Conservation (phyloP, 306 rosid genomes). For the Fragaria vesca region DNA sequence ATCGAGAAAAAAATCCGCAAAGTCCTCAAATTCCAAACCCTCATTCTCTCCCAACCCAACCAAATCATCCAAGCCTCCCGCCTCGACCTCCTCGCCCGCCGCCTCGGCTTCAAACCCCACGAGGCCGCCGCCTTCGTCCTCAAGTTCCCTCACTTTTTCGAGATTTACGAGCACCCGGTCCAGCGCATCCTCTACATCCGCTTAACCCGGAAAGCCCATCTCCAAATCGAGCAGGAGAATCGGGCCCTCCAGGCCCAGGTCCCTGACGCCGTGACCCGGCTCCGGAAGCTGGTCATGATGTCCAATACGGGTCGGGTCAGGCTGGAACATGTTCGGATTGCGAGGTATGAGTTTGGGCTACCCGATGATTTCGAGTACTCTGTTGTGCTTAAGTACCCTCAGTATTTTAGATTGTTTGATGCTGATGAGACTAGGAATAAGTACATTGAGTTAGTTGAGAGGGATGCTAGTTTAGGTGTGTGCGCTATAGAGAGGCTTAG, state of each 20-base stretch:
- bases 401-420: slow-evolving; percentile 63
- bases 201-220: slow-evolving; percentile 62
- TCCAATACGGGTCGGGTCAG: slow-evolving; percentile 61
- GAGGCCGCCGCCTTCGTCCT: slow-evolving; percentile 67
- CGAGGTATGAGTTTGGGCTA: slow-evolving; percentile 62
- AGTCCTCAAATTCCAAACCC: slow-evolving; percentile 64
- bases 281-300: slow-evolving; percentile 80
- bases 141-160: slow-evolving; percentile 83
- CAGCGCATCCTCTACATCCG: slow-evolving; percentile 78
- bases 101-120: slow-evolving; percentile 65
- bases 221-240: slow-evolving; percentile 70
- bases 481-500: slow-evolving; percentile 74
- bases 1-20: slow-evolving; percentile 81
- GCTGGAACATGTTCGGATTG: slow-evolving; percentile 79
- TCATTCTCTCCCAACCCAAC: slow-evolving; percentile 51
- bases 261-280: slow-evolving; percentile 64
- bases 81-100: slow-evolving; percentile 71
- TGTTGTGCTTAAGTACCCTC: slow-evolving; percentile 64
- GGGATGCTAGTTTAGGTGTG: slow-evolving; percentile 43
- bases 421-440: slow-evolving; percentile 64
- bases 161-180: slow-evolving; percentile 84
- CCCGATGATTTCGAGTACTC: slow-evolving; percentile 85
- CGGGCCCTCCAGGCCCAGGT: slow-evolving; percentile 48
- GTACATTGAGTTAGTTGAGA: slow-evolving; percentile 51
- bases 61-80: slow-evolving; percentile 68